These are phyloP conservation scores for Fusarium phyllophilum DNA, from an alignment of 2,329 filamentous ascomycete genomes.

Conservation along the genomic window DNA sequence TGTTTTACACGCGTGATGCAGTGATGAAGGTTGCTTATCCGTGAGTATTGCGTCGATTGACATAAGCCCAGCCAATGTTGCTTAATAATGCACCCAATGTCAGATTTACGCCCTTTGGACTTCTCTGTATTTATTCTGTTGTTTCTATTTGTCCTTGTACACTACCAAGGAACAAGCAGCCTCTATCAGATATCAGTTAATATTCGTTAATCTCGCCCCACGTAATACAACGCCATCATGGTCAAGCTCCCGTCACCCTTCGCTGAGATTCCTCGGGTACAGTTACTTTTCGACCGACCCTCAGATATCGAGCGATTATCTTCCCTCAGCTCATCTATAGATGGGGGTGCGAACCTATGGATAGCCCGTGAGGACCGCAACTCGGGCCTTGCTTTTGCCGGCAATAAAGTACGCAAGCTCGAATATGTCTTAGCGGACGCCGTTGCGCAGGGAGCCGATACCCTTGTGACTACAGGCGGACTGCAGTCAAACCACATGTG, in stretches of 20 bases:
- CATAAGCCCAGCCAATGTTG: background rate
- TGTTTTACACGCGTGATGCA: background rate
- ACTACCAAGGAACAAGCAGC: too few species aligned
- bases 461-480: conserved; percentile 24
- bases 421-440: conserved; percentile 30
- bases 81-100: conserved; percentile 16
- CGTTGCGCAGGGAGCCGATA: conserved; percentile 18
- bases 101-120: conserved; percentile 2
- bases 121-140: background rate
- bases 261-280: conserved; percentile 15
- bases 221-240: background rate
- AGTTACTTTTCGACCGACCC: conserved; percentile 21
- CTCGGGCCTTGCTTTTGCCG: conserved; percentile 31
- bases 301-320: conserved; percentile 26
- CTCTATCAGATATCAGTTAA: background rate
- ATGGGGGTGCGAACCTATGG: background rate
- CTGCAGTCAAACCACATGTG: conserved; percentile 33
- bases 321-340: background rate
- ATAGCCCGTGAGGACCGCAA: conserved; percentile 28
- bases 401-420: conserved; percentile 29
- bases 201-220: background rate
- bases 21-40: background rate
- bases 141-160: background rate
- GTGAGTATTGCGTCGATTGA: background rate
- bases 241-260: conserved; percentile 8